These are phyloP conservation scores for Citrus mangshanensis DNA, from an alignment of 345 rosid species.

Conservation along the genomic window DNA sequence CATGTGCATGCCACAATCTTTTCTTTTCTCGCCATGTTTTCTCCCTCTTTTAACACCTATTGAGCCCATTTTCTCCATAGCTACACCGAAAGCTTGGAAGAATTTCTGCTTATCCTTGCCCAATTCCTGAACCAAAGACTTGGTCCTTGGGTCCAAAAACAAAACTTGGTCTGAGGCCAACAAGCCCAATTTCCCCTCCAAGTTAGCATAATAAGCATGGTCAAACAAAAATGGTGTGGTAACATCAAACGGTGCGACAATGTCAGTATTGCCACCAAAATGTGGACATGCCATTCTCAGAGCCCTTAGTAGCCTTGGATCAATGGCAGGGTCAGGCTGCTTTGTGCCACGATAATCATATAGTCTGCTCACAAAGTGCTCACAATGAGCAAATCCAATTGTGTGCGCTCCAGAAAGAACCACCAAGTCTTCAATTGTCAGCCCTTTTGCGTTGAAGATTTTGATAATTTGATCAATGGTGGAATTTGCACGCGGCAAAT, in stretches of 20 bases:
- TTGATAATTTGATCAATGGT: conserved; percentile 63
- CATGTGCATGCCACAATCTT: conserved; percentile 48
- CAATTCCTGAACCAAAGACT: conserved; percentile 44
- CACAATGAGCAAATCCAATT: conserved; percentile 80
- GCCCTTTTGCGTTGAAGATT: conserved; percentile 70
- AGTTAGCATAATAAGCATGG: conserved; percentile 54
- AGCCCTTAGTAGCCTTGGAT: conserved; percentile 64
- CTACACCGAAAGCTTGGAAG: conserved; percentile 57
- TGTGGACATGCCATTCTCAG: conserved; percentile 67
- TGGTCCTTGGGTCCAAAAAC: conserved; percentile 57
- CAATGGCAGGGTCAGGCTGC: conserved; percentile 55
- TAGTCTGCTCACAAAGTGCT: conserved; percentile 52
- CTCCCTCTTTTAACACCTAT: conserved; percentile 71
- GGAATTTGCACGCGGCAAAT: conserved; percentile 63
- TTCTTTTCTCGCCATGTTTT: conserved; percentile 71
- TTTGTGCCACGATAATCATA: conserved; percentile 56
- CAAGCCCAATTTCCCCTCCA: conserved; percentile 58
- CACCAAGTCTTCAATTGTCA: conserved; percentile 58
- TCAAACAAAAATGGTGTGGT: conserved; percentile 77
- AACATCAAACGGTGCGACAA: conserved; percentile 64
- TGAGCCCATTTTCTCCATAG: conserved; percentile 85
- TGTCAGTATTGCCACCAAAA: conserved; percentile 43
- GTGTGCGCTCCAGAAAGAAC: conserved; percentile 85
- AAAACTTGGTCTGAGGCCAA: conserved; percentile 65
- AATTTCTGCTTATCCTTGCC: conserved; percentile 53